phyloP scores from a whole-genome alignment of 2,329 filamentous ascomycete species.

The Phaeophleospora eucalypticola region DNA sequence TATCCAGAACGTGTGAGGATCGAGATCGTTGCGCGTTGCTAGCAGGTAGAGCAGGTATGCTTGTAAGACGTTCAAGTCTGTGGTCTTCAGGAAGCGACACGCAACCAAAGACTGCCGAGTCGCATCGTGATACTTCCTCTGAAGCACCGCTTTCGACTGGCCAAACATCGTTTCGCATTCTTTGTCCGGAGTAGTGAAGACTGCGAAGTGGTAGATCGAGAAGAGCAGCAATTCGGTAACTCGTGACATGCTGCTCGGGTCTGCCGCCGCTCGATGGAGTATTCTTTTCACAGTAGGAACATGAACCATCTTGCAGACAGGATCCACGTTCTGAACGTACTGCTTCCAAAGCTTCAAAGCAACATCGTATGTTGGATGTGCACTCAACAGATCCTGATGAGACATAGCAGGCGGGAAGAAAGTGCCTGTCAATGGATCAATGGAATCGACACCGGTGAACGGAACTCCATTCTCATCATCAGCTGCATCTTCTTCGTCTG shows the following conservation, averaged over 20 bases:
- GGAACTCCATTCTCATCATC: conserved; percentile 17
- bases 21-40: conserved; percentile 37
- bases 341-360: conserved; percentile 54
- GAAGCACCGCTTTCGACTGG: conserved; percentile 43
- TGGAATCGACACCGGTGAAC: conserved; percentile 18
- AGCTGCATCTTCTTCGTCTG: conserved; percentile 26
- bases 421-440: conserved; percentile 29
- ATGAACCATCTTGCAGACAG: conserved; percentile 67
- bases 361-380: conserved; percentile 53
- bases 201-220: conserved; percentile 56
- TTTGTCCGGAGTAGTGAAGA: conserved; percentile 47
- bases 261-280: conserved; percentile 42
- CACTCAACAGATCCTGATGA: conserved; percentile 26
- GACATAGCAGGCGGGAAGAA: conserved; percentile 15
- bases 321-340: conserved; percentile 68
- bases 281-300: conserved; percentile 52
- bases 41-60: conserved; percentile 62
- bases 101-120: conserved; percentile 63
- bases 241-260: conserved; percentile 54
- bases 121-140: conserved; percentile 37
- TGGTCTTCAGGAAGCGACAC: conserved; percentile 62
- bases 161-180: conserved; percentile 48
- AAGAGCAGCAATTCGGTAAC: conserved; percentile 58
- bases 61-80: conserved; percentile 63
- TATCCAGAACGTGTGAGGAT: conserved; percentile 58